Base-by-base conservation (phyloP, 805 yeast genomes). In the Henningerozyma blattae region DNA sequence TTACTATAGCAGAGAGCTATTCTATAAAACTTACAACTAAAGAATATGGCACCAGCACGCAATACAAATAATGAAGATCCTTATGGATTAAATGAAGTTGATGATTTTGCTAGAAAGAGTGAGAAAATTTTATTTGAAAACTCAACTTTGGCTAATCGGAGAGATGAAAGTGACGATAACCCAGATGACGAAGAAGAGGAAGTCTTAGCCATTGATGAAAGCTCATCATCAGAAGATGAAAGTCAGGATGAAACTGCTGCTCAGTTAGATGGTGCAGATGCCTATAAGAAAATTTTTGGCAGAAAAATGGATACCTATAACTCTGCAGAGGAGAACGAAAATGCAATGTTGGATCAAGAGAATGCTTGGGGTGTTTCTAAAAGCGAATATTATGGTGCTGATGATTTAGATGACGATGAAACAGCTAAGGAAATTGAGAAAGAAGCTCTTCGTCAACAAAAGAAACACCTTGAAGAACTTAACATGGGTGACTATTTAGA, bases 371-470 rank as follows among this genome's bases (percentile, higher is more conserved):
- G 71, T 54, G 43, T 57, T 33, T 63, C 57, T 45, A 58, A 64
- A 38, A 49, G 52, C 24, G 61, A 62, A 33, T 64, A 62, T 60
- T 44, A 83, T 67, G 55, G 93, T 42, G 71, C 68, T n/a, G 71
- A 53, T 50, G 65, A 63, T 32, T 43, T 59, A 4, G 67, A 71
- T 42, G 61, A 82, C 42, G 89, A 78, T 22, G 93, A 75, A 34
- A 77, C 75, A 22, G 81, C 84, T 4, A 76, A 73, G 41, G 76
- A 72, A 41, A 77, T 86, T 59, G 91, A 89, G 37, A 76, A 74
- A 46, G 96, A 91, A 58, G 97, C 97, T 0, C 50, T 83, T 32
- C 75, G 85, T 50, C 75, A 84, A 44, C 96, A 87, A 59, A 81
- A 80, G 61, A 68, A 72, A 44, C 86, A 86, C 54, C 59, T 84